A percentile compares a stretch with the other conserved stretches of the same genome.
Conservation (phyloP, 441 rosid species). For the Rhodomyrtus psidioides region DNA sequence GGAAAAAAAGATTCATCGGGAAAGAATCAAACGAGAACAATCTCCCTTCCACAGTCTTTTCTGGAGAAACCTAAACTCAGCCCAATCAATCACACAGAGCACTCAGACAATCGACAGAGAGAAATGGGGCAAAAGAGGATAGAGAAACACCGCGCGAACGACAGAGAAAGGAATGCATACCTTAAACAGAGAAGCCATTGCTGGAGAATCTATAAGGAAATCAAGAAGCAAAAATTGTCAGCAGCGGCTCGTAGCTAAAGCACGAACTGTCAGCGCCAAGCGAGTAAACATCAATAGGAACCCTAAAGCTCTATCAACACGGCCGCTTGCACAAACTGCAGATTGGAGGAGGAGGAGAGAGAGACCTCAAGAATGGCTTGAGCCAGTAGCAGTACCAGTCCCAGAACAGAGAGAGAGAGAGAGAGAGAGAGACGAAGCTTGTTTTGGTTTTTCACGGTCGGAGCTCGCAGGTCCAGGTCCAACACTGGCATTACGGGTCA, state of each 20-base stretch:
- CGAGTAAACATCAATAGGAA: not conserved
- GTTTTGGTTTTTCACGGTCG: not conserved
- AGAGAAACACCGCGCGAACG: not conserved
- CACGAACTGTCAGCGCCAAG: not conserved
- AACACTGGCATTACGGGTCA: not conserved
- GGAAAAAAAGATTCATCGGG: not conserved
- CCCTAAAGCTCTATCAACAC: not conserved
- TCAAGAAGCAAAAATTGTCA: not conserved
- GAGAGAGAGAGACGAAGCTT: not conserved
- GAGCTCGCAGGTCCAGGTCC: not conserved
- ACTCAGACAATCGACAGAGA: not conserved
- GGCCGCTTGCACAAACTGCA: not conserved
- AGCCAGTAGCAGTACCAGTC: not conserved
- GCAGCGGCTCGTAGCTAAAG: not conserved
- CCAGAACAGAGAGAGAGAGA: not conserved
- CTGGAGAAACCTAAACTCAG: not conserved
- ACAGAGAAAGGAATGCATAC: conserved; percentile 14
- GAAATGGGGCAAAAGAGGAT: not conserved
- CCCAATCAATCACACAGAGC: not conserved
- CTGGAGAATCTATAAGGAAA: not conserved
- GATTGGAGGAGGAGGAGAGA: not conserved
- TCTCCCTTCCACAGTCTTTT: not conserved
- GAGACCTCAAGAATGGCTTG: not conserved
- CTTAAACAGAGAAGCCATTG: conserved; percentile 89
- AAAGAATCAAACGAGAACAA: not conserved